Percentiles rank a stretch among this genome's conserved stretches.
These are phyloP conservation scores for Cytospora paraplurivora DNA, from an alignment of 2,329 filamentous ascomycete genomes.

Conservation along the genomic window DNA sequence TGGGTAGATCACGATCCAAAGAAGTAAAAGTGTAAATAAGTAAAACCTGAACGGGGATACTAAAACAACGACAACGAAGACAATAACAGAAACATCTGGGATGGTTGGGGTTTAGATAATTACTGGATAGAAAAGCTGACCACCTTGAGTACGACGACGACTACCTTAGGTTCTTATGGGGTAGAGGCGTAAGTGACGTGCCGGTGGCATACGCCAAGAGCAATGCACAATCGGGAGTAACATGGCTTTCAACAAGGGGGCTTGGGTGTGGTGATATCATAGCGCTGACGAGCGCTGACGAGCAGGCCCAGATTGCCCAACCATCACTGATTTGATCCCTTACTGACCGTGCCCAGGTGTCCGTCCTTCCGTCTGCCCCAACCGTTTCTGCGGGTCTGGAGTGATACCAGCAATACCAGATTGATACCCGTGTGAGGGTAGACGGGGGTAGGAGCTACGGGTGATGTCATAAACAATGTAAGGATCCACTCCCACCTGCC, in stretches of 20 bases:
- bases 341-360: no score
- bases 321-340: no score
- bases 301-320: not conserved
- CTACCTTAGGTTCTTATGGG: not conserved
- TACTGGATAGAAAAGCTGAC: not conserved
- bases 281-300: not conserved
- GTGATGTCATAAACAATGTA: conserved; percentile 18
- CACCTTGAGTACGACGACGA: not conserved
- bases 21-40: not conserved
- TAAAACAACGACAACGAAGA: not conserved
- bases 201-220: conserved; percentile 3
- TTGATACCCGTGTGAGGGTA: not conserved
- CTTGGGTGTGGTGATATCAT: conserved; percentile 3
- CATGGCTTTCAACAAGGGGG: not conserved
- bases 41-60: not conserved
- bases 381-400: not conserved
- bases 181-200: not conserved
- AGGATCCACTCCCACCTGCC: not conserved
- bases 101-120: not conserved
- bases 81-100: no score
- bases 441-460: not conserved
- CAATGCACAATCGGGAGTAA: not conserved
- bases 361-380: not conserved
- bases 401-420: not conserved
- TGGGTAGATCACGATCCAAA: not conserved